Percentiles rank a stretch among this genome's conserved stretches.
Conservation (phyloP, 1,284 basidiomycete genomes). For the Singerocomus rubriflavus region DNA sequence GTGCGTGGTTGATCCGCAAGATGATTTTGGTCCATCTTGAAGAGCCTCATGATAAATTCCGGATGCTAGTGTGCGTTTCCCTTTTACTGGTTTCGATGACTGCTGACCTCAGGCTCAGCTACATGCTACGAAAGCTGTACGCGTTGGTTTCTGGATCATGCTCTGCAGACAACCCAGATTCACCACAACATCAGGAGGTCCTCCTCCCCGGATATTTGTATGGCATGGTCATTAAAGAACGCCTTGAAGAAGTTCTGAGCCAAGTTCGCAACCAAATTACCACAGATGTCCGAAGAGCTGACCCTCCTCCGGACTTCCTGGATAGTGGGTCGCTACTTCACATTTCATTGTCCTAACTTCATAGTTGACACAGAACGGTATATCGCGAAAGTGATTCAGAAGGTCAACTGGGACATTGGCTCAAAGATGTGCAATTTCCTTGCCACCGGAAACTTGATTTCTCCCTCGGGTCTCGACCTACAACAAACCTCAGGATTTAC, state of each 20-base stretch:
- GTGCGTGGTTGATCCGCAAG: slow-evolving; percentile 82
- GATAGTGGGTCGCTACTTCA: slow-evolving; percentile 57
- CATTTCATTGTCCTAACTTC: slow-evolving; percentile 6
- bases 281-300: slow-evolving; percentile 73
- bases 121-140: slow-evolving; percentile 98
- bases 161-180: slow-evolving; percentile 97
- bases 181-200: slow-evolving; percentile 98
- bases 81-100: not conserved
- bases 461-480: slow-evolving; percentile 93
- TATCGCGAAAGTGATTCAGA: slow-evolving; percentile 73
- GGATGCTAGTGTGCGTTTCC: slow-evolving; percentile 77
- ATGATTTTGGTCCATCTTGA: slow-evolving; percentile 91
- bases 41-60: slow-evolving; percentile 91
- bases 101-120: slow-evolving; percentile 42
- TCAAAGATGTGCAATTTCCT: slow-evolving; percentile 91
- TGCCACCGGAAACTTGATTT: slow-evolving; percentile 95
- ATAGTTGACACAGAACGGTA: slow-evolving; percentile 61
- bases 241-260: slow-evolving; percentile 87
- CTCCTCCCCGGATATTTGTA: slow-evolving; percentile 93
- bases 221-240: slow-evolving; percentile 98
- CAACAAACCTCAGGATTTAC: slow-evolving; percentile 98
- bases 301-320: slow-evolving; percentile 78
- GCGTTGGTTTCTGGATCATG: slow-evolving; percentile 89
- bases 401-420: slow-evolving; percentile 92
- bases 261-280: slow-evolving; percentile 73